Evolutionary conservation across 768 basidiomycete species (phyloP).

Genomic region (Rhodotorula babjevae): DNA sequence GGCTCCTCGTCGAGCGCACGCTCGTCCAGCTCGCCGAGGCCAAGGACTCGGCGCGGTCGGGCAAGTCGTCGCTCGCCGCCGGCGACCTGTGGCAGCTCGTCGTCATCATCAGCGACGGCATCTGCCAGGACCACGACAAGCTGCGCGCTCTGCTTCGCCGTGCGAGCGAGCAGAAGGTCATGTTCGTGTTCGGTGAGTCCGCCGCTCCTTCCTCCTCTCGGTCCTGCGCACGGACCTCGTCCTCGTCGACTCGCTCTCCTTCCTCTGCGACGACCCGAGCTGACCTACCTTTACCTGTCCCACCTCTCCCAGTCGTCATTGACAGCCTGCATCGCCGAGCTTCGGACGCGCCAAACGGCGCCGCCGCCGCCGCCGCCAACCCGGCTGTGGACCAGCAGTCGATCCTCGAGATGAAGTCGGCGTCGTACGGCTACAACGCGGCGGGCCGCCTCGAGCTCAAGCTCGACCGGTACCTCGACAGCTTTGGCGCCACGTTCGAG

Average conservation of each 20-base stretch:
- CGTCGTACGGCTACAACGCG: constrained; percentile 69
- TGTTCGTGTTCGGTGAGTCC: constrained; percentile 72
- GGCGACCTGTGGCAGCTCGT: constrained; percentile 93
- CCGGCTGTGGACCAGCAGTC: constrained; percentile 56
- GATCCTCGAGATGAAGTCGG: constrained; percentile 88
- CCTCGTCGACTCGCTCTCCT: too few species aligned
- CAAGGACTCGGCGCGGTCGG: constrained; percentile 60
- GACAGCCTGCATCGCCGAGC: constrained; percentile 63
- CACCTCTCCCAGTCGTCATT: constrained; percentile 63
- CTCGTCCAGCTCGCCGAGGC: constrained; percentile 61
- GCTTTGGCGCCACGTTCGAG: constrained; percentile 62
- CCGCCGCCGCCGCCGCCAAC: constrained; percentile 19
- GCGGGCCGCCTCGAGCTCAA: constrained; percentile 75
- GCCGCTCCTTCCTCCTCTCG: background rate
- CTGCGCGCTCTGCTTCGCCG: constrained; percentile 72
- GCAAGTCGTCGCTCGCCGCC: constrained; percentile 56
- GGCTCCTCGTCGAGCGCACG: constrained; percentile 63
- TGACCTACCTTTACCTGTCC: too few species aligned
- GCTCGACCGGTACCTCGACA: constrained; percentile 56
- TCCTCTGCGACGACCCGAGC: too few species aligned
- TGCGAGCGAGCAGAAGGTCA: constrained; percentile 81
- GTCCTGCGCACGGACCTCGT: background rate
- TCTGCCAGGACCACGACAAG: constrained; percentile 89
- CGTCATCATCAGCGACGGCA: constrained; percentile 95
- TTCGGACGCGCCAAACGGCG: constrained; percentile 18